Base-by-base conservation (phyloP, 768 basidiomycete genomes). In the Lactarius quietus region DNA sequence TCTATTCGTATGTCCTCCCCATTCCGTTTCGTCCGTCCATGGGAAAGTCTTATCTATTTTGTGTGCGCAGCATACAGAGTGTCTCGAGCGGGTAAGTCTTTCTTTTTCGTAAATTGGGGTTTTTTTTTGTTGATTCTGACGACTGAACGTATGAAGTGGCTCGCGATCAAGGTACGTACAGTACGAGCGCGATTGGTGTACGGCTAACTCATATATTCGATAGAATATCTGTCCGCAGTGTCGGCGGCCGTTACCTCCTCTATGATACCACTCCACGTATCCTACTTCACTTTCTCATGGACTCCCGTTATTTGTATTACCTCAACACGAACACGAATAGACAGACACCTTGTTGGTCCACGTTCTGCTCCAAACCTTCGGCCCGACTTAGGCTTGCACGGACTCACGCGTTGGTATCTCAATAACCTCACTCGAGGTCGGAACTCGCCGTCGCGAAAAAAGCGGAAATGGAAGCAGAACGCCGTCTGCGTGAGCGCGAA, bases 151-250 rank as follows among this genome's bases (percentile, higher is more conserved):
- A 85, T 3, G 15, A 28, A 65, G 84, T 91, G 90, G 90, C 81
- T 90, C 67, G 85, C 86, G 58, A 87, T 90, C 73, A 90, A 90
- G 82, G 88, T 86, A 61, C 33, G 54, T 3, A n/a, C n/a, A 39
- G 23, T 54, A 8, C 12, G 7, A 26, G 36, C 29, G 69, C 33
- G 72, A 48, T 26, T 39, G 17, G 48, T 41, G 28, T 41, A 15
- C 60, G 8, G 12, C 28, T 8, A 5, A 20, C 14, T 41, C 10
- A 20, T 61, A 59, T 15, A 26, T 26, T 55, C 28, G 64, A 3
- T 65, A 93, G 90, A 94, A 92, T 68, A 93, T 95, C 45, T 95
- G 93, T 72, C 93, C 93, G n/a, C 87, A 93, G 66, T 94, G 93
- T 76, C 88, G 93, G 66, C 79, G 93, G 65, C 87, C 89, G 20